Evolutionary conservation across 805 yeast species (phyloP).

Genomic region (Dipodascus albidus): DNA sequence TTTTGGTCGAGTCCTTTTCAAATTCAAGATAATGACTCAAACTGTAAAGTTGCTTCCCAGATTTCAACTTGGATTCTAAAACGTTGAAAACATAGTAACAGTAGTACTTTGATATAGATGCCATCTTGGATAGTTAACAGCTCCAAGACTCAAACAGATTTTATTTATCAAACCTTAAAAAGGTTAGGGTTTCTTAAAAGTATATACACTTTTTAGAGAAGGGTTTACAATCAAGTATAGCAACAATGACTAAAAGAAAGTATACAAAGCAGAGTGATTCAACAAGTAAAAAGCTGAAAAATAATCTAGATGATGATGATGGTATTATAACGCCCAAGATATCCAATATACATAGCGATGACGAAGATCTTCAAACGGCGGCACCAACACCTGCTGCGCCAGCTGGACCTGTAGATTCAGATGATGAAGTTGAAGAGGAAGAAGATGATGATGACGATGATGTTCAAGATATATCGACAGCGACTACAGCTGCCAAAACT

Average conservation of each 20-base stretch:
- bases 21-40: slow-evolving; percentile 10
- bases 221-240: too few relatives aligned
- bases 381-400: background rate
- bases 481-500: background rate
- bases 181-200: background rate
- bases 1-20: slow-evolving; percentile 2
- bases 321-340: background rate
- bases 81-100: background rate
- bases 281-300: slow-evolving; percentile 2
- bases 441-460: slow-evolving; percentile 9
- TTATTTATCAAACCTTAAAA: too few relatives aligned
- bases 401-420: background rate
- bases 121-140: background rate
- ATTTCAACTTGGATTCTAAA: background rate
- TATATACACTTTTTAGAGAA: too few relatives aligned
- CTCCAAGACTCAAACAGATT: background rate
- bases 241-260: background rate
- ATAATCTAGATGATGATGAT: slow-evolving; percentile 12
- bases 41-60: background rate
- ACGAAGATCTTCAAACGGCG: background rate
- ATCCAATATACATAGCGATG: background rate
- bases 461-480: background rate
- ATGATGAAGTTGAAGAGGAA: slow-evolving; percentile 3
- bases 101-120: background rate
- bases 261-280: background rate